Evolutionary conservation across 495 filamentous ascomycete genomes (phyloP).

Genomic region (Pseudevernia furfuracea): DNA sequence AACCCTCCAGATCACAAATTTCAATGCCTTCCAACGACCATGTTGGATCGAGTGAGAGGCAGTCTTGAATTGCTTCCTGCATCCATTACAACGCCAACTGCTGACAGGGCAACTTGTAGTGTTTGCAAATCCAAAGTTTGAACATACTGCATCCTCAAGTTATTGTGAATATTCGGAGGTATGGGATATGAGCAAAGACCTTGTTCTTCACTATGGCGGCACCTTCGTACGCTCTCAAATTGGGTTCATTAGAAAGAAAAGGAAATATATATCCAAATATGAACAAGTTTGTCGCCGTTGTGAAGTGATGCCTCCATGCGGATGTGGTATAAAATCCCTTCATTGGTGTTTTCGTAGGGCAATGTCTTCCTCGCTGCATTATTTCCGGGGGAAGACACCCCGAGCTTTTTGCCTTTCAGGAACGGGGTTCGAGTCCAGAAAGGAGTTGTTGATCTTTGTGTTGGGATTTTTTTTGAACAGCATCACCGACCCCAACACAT

Average conservation of each 20-base stretch:
- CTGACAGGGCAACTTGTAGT: neutral
- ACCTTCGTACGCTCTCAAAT: neutral
- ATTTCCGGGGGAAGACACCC: neutral
- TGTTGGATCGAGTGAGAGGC: neutral
- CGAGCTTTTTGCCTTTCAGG: too few species aligned
- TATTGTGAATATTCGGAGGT: neutral
- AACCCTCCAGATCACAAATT: neutral
- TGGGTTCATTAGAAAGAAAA: neutral
- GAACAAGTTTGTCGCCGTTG: neutral
- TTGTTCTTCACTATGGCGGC: neutral
- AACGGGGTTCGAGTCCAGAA: too few species aligned
- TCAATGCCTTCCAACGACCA: neutral
- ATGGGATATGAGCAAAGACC: too few species aligned
- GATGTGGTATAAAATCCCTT: neutral
- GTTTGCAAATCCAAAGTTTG: neutral
- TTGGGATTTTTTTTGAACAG: too few species aligned
- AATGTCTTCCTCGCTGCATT: neutral
- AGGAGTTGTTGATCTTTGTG: too few species aligned
- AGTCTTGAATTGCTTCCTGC: neutral
- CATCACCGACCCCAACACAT: constrained; percentile 2
- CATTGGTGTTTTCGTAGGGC: neutral
- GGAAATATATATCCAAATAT: neutral
- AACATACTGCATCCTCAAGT: too few species aligned
- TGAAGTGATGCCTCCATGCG: neutral
- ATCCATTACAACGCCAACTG: neutral